Evolutionary conservation across 1,284 basidiomycete species (phyloP).

Genomic region (Wolfiporia cocos): DNA sequence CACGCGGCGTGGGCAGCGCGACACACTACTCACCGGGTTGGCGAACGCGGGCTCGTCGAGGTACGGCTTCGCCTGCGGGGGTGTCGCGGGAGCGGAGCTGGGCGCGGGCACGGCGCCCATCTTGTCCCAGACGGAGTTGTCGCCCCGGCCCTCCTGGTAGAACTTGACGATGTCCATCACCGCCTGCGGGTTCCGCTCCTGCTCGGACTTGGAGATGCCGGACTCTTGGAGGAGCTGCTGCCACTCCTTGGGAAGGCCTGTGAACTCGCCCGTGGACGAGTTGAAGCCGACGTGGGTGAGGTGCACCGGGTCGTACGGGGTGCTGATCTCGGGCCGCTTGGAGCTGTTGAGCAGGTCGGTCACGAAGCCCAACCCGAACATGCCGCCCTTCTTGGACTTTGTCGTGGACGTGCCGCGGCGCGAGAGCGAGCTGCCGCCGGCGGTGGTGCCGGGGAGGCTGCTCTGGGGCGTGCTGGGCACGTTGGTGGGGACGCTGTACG

Average conservation of each 20-base stretch:
- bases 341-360: constrained; percentile 40
- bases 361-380: constrained; percentile 75
- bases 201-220: constrained; percentile 91
- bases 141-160: constrained; percentile 83
- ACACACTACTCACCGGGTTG: constrained; percentile 40
- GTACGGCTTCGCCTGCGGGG: constrained; percentile 16
- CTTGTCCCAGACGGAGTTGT: constrained; percentile 69
- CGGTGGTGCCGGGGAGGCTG: constrained; percentile 12
- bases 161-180: constrained; percentile 99
- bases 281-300: constrained; percentile 99
- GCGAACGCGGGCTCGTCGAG: constrained; percentile 43
- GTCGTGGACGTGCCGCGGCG: constrained; percentile 58
- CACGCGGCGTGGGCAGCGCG: too few relatives aligned
- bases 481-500: neutral
- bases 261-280: constrained; percentile 97
- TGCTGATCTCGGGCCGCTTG: constrained; percentile 92
- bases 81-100: constrained; percentile 15
- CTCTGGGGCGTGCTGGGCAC: constrained; percentile 15
- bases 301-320: constrained; percentile 99
- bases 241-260: constrained; percentile 98
- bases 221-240: constrained; percentile 96
- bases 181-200: constrained; percentile 97
- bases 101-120: constrained; percentile 49
- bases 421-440: constrained; percentile 34
- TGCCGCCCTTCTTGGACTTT: constrained; percentile 63